Evolutionary conservation across 192 early-diverging fungal genomes (phyloP).

Genomic region (Radiomyces spectabilis): DNA sequence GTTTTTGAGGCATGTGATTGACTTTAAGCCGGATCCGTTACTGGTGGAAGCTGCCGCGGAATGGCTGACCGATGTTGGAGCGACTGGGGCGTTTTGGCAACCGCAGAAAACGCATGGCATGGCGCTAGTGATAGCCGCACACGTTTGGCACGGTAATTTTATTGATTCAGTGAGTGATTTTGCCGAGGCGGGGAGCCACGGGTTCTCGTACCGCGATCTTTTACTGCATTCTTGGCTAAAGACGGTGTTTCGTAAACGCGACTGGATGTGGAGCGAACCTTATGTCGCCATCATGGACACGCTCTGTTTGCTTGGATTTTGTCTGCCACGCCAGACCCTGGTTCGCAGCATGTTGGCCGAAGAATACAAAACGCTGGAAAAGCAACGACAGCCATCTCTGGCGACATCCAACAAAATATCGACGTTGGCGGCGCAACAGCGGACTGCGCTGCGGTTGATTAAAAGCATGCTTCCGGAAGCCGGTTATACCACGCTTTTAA

Average conservation of each 20-base stretch:
- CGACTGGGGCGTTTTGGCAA: no score
- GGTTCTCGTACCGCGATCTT: constrained; percentile 29
- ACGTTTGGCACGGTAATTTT: constrained; percentile 18
- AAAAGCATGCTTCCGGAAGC: constrained; percentile 31
- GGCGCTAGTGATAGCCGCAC: constrained; percentile 13
- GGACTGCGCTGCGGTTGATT: constrained; percentile 19
- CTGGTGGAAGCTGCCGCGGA: constrained; percentile 10
- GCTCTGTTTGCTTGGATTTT: constrained; percentile 13
- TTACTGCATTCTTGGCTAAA: constrained; percentile 29
- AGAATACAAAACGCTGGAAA: constrained; percentile 9
- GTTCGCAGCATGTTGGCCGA: constrained; percentile 9
- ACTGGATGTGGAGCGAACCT: constrained; percentile 27
- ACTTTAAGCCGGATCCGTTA: constrained; percentile 31
- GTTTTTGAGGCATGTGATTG: constrained; percentile 28
- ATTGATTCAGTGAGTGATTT: constrained; percentile 23
- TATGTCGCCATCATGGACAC: constrained; percentile 15
- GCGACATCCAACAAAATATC: neutral
- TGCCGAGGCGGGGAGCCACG: constrained; percentile 7
- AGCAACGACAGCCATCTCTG: neutral
- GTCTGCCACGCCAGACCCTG: constrained; percentile 1
- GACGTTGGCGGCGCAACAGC: neutral
- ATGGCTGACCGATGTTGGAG: no score
- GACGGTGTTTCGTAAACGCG: constrained; percentile 6
- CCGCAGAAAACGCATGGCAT: constrained; percentile 14
- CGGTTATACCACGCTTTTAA: constrained; percentile 37